Percentiles rank a stretch among this genome's conserved stretches.
These are phyloP conservation scores for Fabrea salina DNA, from an alignment of 169 alveolate genomes.

Conservation along the genomic window DNA sequence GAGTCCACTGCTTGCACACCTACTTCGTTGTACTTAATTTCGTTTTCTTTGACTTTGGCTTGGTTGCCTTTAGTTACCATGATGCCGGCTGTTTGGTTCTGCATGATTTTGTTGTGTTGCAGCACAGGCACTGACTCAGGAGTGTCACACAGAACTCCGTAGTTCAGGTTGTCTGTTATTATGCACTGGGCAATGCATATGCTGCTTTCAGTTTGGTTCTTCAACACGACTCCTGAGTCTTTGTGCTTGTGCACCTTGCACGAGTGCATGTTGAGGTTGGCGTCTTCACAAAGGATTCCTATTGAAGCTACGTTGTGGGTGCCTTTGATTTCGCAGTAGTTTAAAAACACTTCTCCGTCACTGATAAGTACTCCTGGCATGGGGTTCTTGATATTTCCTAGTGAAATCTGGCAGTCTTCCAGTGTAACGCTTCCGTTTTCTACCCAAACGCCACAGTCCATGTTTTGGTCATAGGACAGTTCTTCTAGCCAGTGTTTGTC, in stretches of 20 bases:
- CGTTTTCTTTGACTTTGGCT: conserved; percentile 32
- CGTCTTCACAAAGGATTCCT: background rate
- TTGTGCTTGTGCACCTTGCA: conserved; percentile 18
- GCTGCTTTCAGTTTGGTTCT: background rate
- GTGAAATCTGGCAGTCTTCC: conserved; percentile 21
- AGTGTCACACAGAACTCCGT: conserved; percentile 8
- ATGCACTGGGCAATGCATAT: background rate
- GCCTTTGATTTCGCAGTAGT: conserved; percentile 26
- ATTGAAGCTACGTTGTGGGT: background rate
- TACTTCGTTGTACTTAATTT: conserved; percentile 27
- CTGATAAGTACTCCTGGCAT: background rate
- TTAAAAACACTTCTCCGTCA: background rate
- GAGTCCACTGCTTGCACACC: conserved; percentile 22
- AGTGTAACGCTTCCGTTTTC: conserved; percentile 13
- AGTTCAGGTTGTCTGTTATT: background rate
- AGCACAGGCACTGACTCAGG: conserved; percentile 2
- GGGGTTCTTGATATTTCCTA: background rate
- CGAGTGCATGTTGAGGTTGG: background rate
- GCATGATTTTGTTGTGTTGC: conserved; percentile 3
- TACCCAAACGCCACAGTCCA: conserved; percentile 23
- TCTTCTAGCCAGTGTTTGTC: background rate
- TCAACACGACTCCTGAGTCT: conserved; percentile 1
- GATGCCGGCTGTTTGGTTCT: conserved; percentile 31
- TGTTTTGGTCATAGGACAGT: background rate
- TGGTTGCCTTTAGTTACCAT: background rate